Conservation (phyloP, 2,329 filamentous ascomycete genomes). For the Phoma sp. region DNA sequence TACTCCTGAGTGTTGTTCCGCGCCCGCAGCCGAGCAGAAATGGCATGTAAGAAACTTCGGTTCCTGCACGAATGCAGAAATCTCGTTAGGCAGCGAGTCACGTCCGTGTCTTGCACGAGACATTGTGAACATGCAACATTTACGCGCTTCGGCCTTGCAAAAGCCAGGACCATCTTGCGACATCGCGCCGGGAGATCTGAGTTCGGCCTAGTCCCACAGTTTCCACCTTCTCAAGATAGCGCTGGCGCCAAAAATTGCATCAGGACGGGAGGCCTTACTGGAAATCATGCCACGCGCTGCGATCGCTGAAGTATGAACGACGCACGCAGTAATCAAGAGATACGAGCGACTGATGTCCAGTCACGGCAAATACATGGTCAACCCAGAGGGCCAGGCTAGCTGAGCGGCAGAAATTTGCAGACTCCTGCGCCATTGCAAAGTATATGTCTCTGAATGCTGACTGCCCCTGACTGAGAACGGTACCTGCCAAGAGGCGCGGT, state of each 20-base stretch:
- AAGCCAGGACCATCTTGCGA: conserved; percentile 1
- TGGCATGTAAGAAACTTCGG: background rate
- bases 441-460: background rate
- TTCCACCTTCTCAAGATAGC: conserved; percentile 12
- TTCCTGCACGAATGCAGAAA: background rate
- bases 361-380: background rate
- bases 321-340: background rate
- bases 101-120: background rate
- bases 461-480: conserved; percentile 10
- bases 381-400: background rate
- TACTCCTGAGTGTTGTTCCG: background rate
- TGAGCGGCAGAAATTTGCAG: background rate
- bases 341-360: background rate
- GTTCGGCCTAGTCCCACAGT: conserved; percentile 14
- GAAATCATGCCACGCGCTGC: background rate
- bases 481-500: conserved; percentile 16
- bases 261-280: conserved; percentile 14
- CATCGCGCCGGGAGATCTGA: conserved; percentile 14
- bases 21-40: background rate
- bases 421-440: background rate
- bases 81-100: conserved; percentile 6
- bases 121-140: conserved; percentile 2
- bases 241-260: conserved; percentile 15
- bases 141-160: conserved; percentile 3
- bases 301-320: background rate